Evolutionary conservation across 225 moss, liverwort and hornwort genomes (phyloP), one percentile per base, ranked within the genome.

Genomic region (Takakia lepidozioides): DNA sequence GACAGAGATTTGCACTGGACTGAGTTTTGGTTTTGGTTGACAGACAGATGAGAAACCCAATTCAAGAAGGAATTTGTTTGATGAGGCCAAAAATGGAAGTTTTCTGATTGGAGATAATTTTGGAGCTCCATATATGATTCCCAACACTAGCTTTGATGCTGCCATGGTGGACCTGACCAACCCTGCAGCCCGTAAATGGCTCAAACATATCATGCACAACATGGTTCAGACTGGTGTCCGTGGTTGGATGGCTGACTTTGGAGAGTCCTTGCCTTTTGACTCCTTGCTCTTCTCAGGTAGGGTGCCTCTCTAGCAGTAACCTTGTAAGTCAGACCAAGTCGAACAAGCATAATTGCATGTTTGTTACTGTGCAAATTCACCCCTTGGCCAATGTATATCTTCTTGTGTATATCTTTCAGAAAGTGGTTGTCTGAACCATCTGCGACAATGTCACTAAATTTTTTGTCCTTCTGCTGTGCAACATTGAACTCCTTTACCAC

Each of bases 221-320:
- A 87, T 92, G 92, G 76, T 85, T 18, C 30, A 68, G 52, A 85
- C 75, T 0, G 92, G 92, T 10, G 77, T 92, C 13, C 64, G 82
- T 19, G 92, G 92, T 13, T 92, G 92, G 92, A 92, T 87, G 92
- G 92, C 87, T 2, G 92, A 92, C 58, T 92, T 92, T 42, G 92
- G 92, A 1, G 92, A 92, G 54, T 76, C 84, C 0, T 66, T 92
- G 44, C 92, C 92, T 7, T 71, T 92, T 58, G 80, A 92, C 40
- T 65, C 74, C 10, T 76, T 67, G 43, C 51, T 87, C 8, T 76
- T 61, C 29, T 87, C 84, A 41, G 77, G 77, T 78, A 46, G n/a
- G n/a, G n/a, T n/a, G n/a, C n/a, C n/a, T n/a, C n/a, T n/a, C n/a
- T n/a, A n/a, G n/a, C n/a, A n/a, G n/a, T n/a, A n/a, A n/a, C n/a